These are phyloP conservation scores for Ceratobasidium theobromae DNA, from an alignment of 1,284 basidiomycete species.

Conservation along the genomic window DNA sequence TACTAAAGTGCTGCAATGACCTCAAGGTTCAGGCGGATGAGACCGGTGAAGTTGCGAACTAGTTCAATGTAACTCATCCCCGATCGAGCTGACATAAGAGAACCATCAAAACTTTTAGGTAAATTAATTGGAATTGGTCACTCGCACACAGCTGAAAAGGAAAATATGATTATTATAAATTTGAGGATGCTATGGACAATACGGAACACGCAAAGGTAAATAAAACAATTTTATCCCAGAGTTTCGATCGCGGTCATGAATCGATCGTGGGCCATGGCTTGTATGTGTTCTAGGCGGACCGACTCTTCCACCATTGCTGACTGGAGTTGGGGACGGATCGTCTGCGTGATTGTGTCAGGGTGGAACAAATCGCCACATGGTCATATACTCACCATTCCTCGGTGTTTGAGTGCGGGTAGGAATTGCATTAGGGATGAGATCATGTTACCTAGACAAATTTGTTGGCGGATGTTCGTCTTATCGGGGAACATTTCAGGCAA, in stretches of 20 bases:
- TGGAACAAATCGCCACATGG: constrained; percentile 8
- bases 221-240: constrained; percentile 3
- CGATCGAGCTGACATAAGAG: too few species aligned
- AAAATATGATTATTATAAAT: background rate
- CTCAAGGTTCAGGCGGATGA: too few species aligned
- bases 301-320: constrained; percentile 51
- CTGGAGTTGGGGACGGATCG: constrained; percentile 46
- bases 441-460: constrained; percentile 73
- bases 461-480: constrained; percentile 59
- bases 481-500: constrained; percentile 67
- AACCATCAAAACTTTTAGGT: too few species aligned
- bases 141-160: too few species aligned
- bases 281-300: constrained; percentile 55
- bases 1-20: too few species aligned
- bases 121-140: too few species aligned
- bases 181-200: background rate
- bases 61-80: too few species aligned
- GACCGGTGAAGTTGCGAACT: too few species aligned
- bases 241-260: constrained; percentile 41
- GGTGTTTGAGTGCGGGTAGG: constrained; percentile 60
- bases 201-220: background rate
- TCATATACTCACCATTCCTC: constrained; percentile 56
- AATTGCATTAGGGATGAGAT: constrained; percentile 60
- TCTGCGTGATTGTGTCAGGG: constrained; percentile 23
- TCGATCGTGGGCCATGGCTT: constrained; percentile 51